Conservation (phyloP, 192 early-diverging fungal species). For the Spizellomyces sp. region DNA sequence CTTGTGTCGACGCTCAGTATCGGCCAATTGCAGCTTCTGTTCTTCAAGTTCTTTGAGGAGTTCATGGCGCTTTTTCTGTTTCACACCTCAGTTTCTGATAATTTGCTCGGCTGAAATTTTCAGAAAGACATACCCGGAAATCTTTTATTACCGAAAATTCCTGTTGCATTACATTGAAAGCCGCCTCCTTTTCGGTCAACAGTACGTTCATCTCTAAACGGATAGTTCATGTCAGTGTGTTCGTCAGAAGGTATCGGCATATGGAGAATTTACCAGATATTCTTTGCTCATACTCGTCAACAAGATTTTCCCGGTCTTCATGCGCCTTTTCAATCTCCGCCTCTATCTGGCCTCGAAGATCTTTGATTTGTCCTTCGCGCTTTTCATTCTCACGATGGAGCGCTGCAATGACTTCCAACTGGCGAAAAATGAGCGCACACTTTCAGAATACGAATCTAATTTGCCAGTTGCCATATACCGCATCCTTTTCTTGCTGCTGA, state of each 20-base stretch:
- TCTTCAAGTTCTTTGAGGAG: constrained; percentile 60
- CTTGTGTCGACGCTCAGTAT: constrained; percentile 59
- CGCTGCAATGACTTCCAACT: constrained; percentile 67
- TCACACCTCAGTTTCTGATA: background rate
- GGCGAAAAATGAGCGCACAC: background rate
- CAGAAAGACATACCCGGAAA: constrained; percentile 50
- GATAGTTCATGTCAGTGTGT: background rate
- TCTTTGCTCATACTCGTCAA: constrained; percentile 50
- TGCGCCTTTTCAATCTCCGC: constrained; percentile 23
- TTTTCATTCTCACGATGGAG: constrained; percentile 56
- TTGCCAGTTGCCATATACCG: constrained; percentile 39
- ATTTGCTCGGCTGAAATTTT: background rate
- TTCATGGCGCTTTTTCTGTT: constrained; percentile 61
- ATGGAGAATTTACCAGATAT: constrained; percentile 36
- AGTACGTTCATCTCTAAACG: constrained; percentile 47
- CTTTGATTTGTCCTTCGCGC: constrained; percentile 52
- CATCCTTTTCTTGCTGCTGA: constrained; percentile 63
- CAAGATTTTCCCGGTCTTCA: constrained; percentile 43
- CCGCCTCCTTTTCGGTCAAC: constrained; percentile 59
- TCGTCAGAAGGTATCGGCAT: background rate
- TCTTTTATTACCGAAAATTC: constrained; percentile 68
- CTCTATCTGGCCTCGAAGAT: constrained; percentile 47
- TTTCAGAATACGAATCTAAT: too few relatives aligned
- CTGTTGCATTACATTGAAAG: constrained; percentile 62
- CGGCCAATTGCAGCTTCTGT: constrained; percentile 54